These are phyloP conservation scores for Rutstroemia sp. DNA, from an alignment of 2,329 filamentous ascomycete species.

Conservation along the genomic window DNA sequence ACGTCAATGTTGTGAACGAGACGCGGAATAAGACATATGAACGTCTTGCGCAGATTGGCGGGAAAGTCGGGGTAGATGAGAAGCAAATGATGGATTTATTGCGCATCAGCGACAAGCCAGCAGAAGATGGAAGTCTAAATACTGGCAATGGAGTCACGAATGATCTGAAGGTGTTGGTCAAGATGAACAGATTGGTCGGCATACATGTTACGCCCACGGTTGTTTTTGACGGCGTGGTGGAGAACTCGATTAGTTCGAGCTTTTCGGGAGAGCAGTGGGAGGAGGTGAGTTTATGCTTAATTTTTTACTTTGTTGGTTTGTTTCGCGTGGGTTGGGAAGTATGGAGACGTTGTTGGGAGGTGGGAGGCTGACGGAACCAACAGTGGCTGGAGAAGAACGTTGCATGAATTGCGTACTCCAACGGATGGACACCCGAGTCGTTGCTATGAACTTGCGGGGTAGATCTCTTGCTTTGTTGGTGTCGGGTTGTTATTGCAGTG, in stretches of 20 bases:
- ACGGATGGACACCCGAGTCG: too few species aligned
- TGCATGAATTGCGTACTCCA: neutral
- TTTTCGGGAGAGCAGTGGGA: conserved; percentile 80
- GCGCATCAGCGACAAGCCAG: conserved; percentile 59
- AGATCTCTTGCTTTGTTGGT: too few species aligned
- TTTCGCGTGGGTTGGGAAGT: neutral
- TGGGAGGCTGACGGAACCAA: neutral
- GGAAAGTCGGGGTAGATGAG: conserved; percentile 61
- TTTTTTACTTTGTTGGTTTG: neutral
- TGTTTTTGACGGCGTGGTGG: conserved; percentile 78
- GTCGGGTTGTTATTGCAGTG: too few species aligned
- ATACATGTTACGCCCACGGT: conserved; percentile 91
- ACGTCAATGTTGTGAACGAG: conserved; percentile 77
- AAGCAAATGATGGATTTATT: conserved; percentile 62
- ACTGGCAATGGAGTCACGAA: conserved; percentile 73
- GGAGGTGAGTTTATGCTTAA: conserved; percentile 33
- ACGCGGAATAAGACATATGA: conserved; percentile 76
- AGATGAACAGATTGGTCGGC: conserved; percentile 69
- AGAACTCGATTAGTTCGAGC: conserved; percentile 67
- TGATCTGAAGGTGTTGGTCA: conserved; percentile 78
- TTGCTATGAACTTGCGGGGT: neutral
- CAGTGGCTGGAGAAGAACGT: conserved; percentile 6
- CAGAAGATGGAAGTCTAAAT: conserved; percentile 63
- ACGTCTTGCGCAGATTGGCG: conserved; percentile 66
- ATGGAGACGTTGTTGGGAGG: neutral